These are phyloP conservation scores for Calonectria fujianensis DNA, from an alignment of 2,329 filamentous ascomycete genomes.

Conservation along the genomic window DNA sequence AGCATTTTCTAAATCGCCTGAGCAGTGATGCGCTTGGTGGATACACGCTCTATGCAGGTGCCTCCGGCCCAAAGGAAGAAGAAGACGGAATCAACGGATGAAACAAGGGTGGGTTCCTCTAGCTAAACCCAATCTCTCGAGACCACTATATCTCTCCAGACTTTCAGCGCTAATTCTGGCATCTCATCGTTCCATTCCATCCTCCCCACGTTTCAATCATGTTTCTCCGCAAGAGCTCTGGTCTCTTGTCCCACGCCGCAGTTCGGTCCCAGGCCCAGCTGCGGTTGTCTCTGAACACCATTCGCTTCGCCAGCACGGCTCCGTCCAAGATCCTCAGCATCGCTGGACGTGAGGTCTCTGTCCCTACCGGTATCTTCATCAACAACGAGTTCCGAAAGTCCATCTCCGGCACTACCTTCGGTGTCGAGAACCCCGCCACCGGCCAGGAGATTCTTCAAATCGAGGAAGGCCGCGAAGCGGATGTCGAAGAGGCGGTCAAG, in stretches of 20 bases:
- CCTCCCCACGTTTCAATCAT: slow-evolving; percentile 32
- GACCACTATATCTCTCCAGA: slow-evolving; percentile 22
- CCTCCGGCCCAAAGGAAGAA: slow-evolving; percentile 27
- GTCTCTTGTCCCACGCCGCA: slow-evolving; percentile 25
- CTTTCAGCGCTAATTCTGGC: slow-evolving; percentile 18
- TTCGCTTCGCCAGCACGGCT: slow-evolving; percentile 31
- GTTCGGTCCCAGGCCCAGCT: slow-evolving; percentile 21
- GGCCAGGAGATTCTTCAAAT: slow-evolving; percentile 23
- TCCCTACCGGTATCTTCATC: slow-evolving; percentile 33
- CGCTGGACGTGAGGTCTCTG: slow-evolving; percentile 29
- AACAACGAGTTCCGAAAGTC: slow-evolving; percentile 36
- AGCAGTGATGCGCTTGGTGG: slow-evolving; percentile 1
- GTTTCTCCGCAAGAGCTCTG: slow-evolving; percentile 28
- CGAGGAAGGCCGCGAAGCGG: slow-evolving; percentile 19
- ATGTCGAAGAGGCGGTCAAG: slow-evolving; percentile 36
- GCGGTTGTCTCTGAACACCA: slow-evolving; percentile 15
- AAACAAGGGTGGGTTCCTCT: slow-evolving; percentile 20
- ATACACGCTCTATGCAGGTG: slow-evolving; percentile 23
- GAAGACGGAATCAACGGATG: slow-evolving; percentile 7
- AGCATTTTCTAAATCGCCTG: slow-evolving; percentile 3
- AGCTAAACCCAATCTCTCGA: slow-evolving; percentile 20
- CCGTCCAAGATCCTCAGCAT: slow-evolving; percentile 29
- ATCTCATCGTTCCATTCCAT: slow-evolving; percentile 28
- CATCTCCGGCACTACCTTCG: slow-evolving; percentile 1
- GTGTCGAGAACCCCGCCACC: slow-evolving; percentile 13